Percentiles rank a stretch among this genome's conserved stretches.
Evolutionary conservation across 2,329 filamentous ascomycete species (phyloP).

Genomic region (Macroventuria anomochaeta): DNA sequence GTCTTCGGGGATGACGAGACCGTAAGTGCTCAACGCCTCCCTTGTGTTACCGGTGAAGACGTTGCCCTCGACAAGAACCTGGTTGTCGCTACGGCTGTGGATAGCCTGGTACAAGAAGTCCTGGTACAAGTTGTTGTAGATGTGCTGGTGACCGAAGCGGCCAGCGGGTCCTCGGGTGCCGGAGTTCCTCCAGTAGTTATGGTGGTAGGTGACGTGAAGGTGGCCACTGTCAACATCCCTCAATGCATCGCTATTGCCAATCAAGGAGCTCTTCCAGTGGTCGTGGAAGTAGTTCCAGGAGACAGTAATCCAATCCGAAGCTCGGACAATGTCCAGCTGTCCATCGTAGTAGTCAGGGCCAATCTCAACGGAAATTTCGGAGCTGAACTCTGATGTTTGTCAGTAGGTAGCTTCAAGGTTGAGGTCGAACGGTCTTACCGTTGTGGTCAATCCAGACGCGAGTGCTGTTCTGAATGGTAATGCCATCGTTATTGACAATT

Average conservation of each 20-base stretch:
- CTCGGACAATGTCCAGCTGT: slow-evolving; percentile 68
- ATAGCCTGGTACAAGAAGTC: slow-evolving; percentile 51
- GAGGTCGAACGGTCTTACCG: slow-evolving; percentile 34
- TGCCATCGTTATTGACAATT: slow-evolving; percentile 64
- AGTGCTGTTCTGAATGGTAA: slow-evolving; percentile 63
- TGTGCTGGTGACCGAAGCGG: slow-evolving; percentile 70
- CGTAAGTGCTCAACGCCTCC: slow-evolving; percentile 61
- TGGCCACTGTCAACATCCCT: slow-evolving; percentile 64
- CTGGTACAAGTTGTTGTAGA: slow-evolving; percentile 60
- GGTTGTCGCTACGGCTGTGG: slow-evolving; percentile 54
- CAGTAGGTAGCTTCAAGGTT: background rate
- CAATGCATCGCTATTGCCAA: slow-evolving; percentile 67
- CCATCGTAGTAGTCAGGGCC: slow-evolving; percentile 73
- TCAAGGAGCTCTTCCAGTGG: slow-evolving; percentile 67
- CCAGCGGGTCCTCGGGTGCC: slow-evolving; percentile 68
- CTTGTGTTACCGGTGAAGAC: slow-evolving; percentile 58
- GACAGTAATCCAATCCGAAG: slow-evolving; percentile 66
- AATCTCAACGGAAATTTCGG: slow-evolving; percentile 59
- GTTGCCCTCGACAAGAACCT: slow-evolving; percentile 54
- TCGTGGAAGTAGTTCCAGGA: slow-evolving; percentile 61
- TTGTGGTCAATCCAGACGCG: slow-evolving; percentile 71
- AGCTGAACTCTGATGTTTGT: slow-evolving; percentile 59
- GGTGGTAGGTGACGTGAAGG: slow-evolving; percentile 69
- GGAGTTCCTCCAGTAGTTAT: slow-evolving; percentile 71
- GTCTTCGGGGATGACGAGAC: slow-evolving; percentile 62